A percentile compares a stretch with the other conserved stretches of the same genome.
phyloP scores from a whole-genome alignment of 2,329 filamentous ascomycete genomes.

The Westerdykella sp. region DNA sequence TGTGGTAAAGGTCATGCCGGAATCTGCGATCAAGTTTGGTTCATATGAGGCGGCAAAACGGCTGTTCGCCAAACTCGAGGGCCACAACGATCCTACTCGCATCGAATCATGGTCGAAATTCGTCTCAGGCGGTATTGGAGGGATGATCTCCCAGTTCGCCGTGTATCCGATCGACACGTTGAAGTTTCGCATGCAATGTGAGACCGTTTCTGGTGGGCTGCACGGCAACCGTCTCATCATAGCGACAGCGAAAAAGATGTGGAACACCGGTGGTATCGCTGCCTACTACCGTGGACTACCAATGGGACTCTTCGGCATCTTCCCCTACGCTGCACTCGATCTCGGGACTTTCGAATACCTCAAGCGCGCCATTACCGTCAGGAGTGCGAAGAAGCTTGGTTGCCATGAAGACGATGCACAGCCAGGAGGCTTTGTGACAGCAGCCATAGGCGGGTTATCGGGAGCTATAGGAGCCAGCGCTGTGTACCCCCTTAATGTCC shows the following conservation, averaged over 20 bases:
- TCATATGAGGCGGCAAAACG: conserved; percentile 94
- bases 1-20: conserved; percentile 96
- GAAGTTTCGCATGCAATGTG: conserved; percentile 86
- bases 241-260: conserved; percentile 82
- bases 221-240: conserved; percentile 77
- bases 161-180: conserved; percentile 91
- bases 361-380: conserved; percentile 65
- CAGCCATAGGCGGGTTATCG: conserved; percentile 82
- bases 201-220: conserved; percentile 79
- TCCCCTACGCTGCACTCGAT: conserved; percentile 95
- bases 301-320: conserved; percentile 93
- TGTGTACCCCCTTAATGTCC: conserved; percentile 90
- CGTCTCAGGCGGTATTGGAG: conserved; percentile 75
- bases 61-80: conserved; percentile 77
- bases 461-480: conserved; percentile 89
- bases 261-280: conserved; percentile 63
- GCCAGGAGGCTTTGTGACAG: conserved; percentile 76
- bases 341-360: conserved; percentile 92
- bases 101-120: conserved; percentile 86
- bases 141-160: conserved; percentile 91
- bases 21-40: conserved; percentile 97
- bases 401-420: conserved; percentile 74
- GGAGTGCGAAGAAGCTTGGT: conserved; percentile 61
- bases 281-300: conserved; percentile 88
- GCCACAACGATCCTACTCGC: conserved; percentile 71